Conservation (phyloP, 2,329 filamentous ascomycete genomes). For the Amauroascus niger region DNA sequence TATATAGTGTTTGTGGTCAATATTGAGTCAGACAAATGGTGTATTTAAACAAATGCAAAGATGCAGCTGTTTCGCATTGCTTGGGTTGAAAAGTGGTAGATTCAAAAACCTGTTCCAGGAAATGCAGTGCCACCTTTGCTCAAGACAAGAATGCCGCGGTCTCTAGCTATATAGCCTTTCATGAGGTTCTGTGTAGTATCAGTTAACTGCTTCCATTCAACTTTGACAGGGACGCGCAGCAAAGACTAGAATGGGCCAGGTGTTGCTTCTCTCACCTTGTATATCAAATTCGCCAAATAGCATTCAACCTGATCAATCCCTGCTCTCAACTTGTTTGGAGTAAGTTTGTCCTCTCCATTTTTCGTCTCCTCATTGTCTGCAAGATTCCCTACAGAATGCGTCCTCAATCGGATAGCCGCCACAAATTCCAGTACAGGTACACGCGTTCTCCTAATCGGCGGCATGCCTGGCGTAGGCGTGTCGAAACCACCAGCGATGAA, state of each 20-base stretch:
- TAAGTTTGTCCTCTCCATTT: constrained; percentile 11
- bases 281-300: constrained; percentile 89
- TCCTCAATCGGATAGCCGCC: constrained; percentile 68
- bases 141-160: constrained; percentile 79
- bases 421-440: constrained; percentile 76
- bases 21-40: not conserved
- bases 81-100: not conserved
- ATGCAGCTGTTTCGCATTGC: constrained; percentile 7
- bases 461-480: constrained; percentile 59
- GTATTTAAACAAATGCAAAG: constrained; percentile 41
- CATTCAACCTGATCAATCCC: constrained; percentile 95
- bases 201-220: not conserved
- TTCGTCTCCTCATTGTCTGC: not conserved
- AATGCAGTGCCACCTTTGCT: constrained; percentile 82
- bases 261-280: constrained; percentile 60
- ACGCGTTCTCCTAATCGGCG: constrained; percentile 56
- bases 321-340: constrained; percentile 46
- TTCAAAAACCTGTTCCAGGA: constrained; percentile 66
- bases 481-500: constrained; percentile 78
- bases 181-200: constrained; percentile 65
- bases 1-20: not conserved
- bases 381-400: constrained; percentile 30
- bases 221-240: not conserved
- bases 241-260: too few species aligned
- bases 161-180: constrained; percentile 95